Conservation (phyloP, 2,329 filamentous ascomycete species). For the Simplicillium aogashimaense region DNA sequence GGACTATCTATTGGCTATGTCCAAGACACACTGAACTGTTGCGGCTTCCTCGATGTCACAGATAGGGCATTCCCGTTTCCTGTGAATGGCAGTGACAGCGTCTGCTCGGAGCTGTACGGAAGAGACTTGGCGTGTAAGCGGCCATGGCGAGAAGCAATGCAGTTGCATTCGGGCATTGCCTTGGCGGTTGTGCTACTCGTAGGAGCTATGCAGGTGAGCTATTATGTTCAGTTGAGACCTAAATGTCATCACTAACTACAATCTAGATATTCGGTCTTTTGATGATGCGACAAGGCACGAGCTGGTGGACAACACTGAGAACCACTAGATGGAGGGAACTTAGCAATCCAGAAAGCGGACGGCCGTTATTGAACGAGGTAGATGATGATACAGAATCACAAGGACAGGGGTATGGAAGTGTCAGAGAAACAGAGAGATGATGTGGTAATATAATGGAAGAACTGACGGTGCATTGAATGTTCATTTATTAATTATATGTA, state of each 20-base stretch:
- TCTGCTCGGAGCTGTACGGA: constrained; percentile 36
- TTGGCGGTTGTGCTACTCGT: constrained; percentile 43
- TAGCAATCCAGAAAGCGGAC: constrained; percentile 10
- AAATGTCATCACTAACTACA: neutral
- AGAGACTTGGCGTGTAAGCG: constrained; percentile 36
- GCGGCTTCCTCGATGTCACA: constrained; percentile 45
- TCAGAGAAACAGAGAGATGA: too few species aligned
- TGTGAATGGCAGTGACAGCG: constrained; percentile 11
- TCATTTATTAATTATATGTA: neutral
- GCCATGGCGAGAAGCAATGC: constrained; percentile 47
- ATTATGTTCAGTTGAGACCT: neutral
- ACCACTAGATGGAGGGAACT: constrained; percentile 7
- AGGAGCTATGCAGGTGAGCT: constrained; percentile 45
- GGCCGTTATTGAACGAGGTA: constrained; percentile 6
- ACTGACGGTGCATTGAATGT: neutral
- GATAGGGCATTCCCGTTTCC: constrained; percentile 58
- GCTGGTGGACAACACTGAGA: constrained; percentile 20
- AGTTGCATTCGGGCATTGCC: constrained; percentile 41
- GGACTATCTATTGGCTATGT: constrained; percentile 41
- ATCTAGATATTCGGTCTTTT: constrained; percentile 19
- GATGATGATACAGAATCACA: too few species aligned
- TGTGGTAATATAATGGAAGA: too few species aligned
- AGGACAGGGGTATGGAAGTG: too few species aligned
- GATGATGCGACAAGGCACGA: constrained; percentile 16
- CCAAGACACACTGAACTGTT: constrained; percentile 58